These are phyloP conservation scores for Cladophialophora immunda DNA, from an alignment of 2,329 filamentous ascomycete genomes.

Conservation along the genomic window DNA sequence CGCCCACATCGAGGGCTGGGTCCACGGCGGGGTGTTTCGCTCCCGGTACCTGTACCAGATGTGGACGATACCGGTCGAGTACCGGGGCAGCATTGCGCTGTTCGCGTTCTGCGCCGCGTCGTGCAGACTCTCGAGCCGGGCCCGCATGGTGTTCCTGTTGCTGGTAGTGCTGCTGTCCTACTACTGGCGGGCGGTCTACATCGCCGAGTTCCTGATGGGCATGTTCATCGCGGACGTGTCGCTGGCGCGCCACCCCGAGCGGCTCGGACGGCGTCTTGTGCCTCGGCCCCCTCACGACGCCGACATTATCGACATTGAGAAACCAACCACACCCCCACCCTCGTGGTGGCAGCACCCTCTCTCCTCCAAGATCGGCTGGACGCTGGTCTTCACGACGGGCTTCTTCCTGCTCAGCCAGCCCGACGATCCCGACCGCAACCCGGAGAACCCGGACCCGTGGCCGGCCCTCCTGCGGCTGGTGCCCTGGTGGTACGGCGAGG, in stretches of 20 bases:
- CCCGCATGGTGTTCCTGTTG: slow-evolving; percentile 26
- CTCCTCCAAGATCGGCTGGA: slow-evolving; percentile 11
- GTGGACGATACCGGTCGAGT: slow-evolving; percentile 49
- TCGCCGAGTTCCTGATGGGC: slow-evolving; percentile 49
- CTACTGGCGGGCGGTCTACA: slow-evolving; percentile 48
- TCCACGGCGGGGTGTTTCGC: slow-evolving; percentile 45
- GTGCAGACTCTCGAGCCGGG: slow-evolving; percentile 24
- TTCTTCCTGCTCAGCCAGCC: slow-evolving; percentile 28
- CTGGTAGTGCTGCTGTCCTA: slow-evolving; percentile 31
- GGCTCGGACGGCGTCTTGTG: slow-evolving; percentile 40
- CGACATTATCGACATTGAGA: background rate
- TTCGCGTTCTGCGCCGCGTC: slow-evolving; percentile 30
- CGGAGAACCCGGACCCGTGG: slow-evolving; percentile 39
- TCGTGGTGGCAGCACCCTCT: background rate
- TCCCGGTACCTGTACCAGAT: slow-evolving; percentile 54
- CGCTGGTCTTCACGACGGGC: slow-evolving; percentile 10
- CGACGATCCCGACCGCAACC: slow-evolving; percentile 14
- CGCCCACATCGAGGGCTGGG: slow-evolving; percentile 36
- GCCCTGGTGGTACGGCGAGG: slow-evolving; percentile 50
- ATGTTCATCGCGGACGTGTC: slow-evolving; percentile 47
- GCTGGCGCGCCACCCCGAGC: slow-evolving; percentile 50
- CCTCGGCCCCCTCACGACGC: background rate
- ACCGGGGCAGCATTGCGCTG: slow-evolving; percentile 34
- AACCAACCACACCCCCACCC: background rate
- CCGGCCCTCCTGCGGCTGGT: slow-evolving; percentile 49